Conservation (phyloP, 345 rosid species). For the Streptanthus diversifolius region DNA sequence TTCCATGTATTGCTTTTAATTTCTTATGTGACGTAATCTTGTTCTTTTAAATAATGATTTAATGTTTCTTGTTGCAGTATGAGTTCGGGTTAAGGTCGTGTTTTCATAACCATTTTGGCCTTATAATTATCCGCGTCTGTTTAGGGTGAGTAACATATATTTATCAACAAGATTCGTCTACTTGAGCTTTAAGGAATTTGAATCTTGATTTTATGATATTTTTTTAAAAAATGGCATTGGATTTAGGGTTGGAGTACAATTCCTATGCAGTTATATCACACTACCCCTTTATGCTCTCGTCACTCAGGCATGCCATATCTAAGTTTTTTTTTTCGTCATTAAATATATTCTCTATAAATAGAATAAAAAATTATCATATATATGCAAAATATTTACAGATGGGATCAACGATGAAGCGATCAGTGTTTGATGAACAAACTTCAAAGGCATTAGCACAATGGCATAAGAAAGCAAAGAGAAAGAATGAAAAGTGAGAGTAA, state of each 20-base stretch:
- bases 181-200: neutral
- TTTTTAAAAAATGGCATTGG: neutral
- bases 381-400: slow-evolving; percentile 38
- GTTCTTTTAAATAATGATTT: neutral
- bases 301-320: slow-evolving; percentile 56
- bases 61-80: slow-evolving; percentile 47
- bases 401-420: slow-evolving; percentile 88
- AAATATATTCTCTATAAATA: neutral
- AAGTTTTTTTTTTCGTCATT: neutral
- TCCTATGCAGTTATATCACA: slow-evolving; percentile 80
- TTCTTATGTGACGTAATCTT: neutral
- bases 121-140: slow-evolving; percentile 40
- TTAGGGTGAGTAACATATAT: slow-evolving; percentile 52
- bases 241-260: slow-evolving; percentile 63
- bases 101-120: slow-evolving; percentile 48
- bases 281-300: slow-evolving; percentile 93
- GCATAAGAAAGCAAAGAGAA: slow-evolving; percentile 64
- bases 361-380: neutral
- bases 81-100: slow-evolving; percentile 83
- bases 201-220: neutral
- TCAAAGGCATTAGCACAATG: slow-evolving; percentile 72
- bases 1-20: neutral
- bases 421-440: slow-evolving; percentile 86
- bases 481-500: slow-evolving; percentile 26
- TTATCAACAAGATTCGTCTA: neutral